Conservation (phyloP, 2,329 filamentous ascomycete genomes). For the Pseudocercospora macadamiae region DNA sequence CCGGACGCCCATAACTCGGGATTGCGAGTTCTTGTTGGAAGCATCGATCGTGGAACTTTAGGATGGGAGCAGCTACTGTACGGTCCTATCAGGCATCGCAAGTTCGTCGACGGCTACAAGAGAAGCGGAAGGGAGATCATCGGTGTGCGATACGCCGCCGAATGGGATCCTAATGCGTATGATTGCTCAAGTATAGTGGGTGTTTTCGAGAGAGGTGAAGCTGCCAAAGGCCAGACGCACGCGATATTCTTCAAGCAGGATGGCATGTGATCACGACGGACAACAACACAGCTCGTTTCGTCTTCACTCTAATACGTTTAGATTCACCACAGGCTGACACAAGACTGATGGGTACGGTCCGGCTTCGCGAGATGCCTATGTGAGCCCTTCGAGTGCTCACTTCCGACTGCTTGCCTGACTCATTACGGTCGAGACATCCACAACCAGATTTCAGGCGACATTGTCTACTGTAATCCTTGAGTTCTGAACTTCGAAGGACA, state of each 20-base stretch:
- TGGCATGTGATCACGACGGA: neutral
- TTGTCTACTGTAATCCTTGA: too few species aligned
- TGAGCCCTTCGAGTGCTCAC: too few species aligned
- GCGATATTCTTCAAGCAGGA: constrained; percentile 9
- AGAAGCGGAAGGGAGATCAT: neutral
- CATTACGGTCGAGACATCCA: too few species aligned
- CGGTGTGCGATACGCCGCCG: neutral
- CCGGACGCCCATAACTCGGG: neutral
- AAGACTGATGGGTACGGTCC: too few species aligned
- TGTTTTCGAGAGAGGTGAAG: constrained; percentile 2
- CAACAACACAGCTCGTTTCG: too few species aligned
- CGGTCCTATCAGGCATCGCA: neutral
- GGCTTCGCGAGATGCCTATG: too few species aligned
- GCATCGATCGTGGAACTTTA: neutral
- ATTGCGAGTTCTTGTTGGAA: neutral
- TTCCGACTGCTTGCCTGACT: too few species aligned
- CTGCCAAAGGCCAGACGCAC: neutral
- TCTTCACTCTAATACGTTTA: too few species aligned
- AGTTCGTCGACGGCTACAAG: neutral
- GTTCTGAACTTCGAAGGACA: too few species aligned
- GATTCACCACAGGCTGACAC: too few species aligned
- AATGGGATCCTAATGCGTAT: neutral
- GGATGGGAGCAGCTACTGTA: neutral
- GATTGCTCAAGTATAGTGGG: constrained; percentile 8
- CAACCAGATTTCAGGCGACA: too few species aligned